Conservation (phyloP, 805 yeast species). For the Suhomyces prunicola region DNA sequence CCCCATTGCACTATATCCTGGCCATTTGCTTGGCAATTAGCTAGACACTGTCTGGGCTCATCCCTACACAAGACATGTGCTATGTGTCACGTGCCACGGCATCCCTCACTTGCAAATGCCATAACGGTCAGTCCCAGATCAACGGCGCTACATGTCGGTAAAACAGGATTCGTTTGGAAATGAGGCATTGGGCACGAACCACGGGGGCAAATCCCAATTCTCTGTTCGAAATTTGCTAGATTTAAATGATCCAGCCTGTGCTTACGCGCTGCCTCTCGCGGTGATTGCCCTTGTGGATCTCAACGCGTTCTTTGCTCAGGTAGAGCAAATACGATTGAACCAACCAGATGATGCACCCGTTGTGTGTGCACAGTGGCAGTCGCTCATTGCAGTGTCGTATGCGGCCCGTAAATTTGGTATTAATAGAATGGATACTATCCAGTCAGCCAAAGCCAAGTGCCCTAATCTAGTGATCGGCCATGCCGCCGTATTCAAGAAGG, state of each 20-base stretch:
- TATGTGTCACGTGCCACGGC: background rate
- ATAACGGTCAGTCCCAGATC: background rate
- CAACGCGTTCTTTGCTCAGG: slow-evolving; percentile 96
- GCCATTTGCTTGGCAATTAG: too few relatives aligned
- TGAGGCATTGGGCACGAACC: background rate
- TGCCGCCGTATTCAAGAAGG: slow-evolving; percentile 89
- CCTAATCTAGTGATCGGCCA: slow-evolving; percentile 77
- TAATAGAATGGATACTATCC: slow-evolving; percentile 68
- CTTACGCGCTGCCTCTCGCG: slow-evolving; percentile 67
- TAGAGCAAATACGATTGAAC: slow-evolving; percentile 74
- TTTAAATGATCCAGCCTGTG: slow-evolving; percentile 41
- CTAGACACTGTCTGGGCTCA: background rate
- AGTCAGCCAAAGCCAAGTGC: slow-evolving; percentile 70
- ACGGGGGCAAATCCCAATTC: slow-evolving; percentile 25
- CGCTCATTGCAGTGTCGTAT: slow-evolving; percentile 85
- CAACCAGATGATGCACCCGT: slow-evolving; percentile 70
- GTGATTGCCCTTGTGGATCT: slow-evolving; percentile 84
- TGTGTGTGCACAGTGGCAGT: slow-evolving; percentile 91
- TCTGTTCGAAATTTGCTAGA: slow-evolving; percentile 48
- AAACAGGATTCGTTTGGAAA: background rate
- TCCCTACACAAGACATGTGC: background rate
- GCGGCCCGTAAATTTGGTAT: slow-evolving; percentile 87
- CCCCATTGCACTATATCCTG: too few relatives aligned
- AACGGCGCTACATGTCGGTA: background rate
- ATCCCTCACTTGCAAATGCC: background rate